phyloP scores from a whole-genome alignment of 1,284 basidiomycete genomes.

The Trichosporon faecale region DNA sequence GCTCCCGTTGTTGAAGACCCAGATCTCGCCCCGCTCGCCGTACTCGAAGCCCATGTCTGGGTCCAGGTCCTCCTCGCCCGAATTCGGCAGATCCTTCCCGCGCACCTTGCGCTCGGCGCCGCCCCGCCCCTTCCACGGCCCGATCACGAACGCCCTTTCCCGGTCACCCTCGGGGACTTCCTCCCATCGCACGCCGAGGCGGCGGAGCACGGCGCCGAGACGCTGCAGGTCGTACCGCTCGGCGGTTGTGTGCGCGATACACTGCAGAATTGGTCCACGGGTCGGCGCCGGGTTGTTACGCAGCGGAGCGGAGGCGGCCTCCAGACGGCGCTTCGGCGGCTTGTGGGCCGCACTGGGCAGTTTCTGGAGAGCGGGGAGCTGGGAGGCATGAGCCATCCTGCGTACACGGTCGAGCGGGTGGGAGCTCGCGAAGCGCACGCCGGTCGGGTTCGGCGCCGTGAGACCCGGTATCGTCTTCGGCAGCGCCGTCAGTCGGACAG shows the following conservation, averaged over 20 bases:
- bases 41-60: constrained; percentile 48
- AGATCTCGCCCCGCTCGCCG: constrained; percentile 74
- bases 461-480: background rate
- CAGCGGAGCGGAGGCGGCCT: constrained; percentile 49
- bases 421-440: background rate
- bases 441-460: background rate
- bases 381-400: background rate
- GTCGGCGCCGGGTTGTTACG: constrained; percentile 46
- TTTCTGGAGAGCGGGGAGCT: background rate
- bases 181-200: constrained; percentile 45
- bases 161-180: constrained; percentile 50
- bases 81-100: constrained; percentile 35
- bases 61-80: constrained; percentile 53
- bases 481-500: background rate
- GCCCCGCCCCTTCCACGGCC: constrained; percentile 49
- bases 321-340: constrained; percentile 50
- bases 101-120: constrained; percentile 43
- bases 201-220: constrained; percentile 37
- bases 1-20: constrained; percentile 78
- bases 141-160: constrained; percentile 49
- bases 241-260: constrained; percentile 52
- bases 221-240: constrained; percentile 47
- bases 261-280: constrained; percentile 50
- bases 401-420: constrained; percentile 4
- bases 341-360: constrained; percentile 35